Conservation (phyloP, 176 grass and related monocot genomes). For the Hsuehochloa calcarea region DNA sequence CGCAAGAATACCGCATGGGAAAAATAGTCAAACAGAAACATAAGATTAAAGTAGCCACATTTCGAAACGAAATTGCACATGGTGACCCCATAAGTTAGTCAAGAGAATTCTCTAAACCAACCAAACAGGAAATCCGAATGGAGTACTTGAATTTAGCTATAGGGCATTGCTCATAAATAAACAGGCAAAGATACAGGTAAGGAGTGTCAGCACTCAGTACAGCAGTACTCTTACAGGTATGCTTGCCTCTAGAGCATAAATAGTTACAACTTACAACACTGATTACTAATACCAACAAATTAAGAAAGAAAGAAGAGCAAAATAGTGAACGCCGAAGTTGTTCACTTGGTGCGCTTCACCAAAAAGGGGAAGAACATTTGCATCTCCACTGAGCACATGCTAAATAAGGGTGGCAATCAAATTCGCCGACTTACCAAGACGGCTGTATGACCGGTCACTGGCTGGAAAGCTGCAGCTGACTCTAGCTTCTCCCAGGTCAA, state of each 20-base stretch:
- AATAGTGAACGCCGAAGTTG: constrained; percentile 7
- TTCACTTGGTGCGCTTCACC: constrained; percentile 27
- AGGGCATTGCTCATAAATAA: constrained; percentile 25
- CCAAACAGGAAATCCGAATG: not conserved
- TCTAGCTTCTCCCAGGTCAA: constrained; percentile 72
- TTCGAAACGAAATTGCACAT: not conserved
- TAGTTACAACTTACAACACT: constrained; percentile 51
- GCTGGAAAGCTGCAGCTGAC: constrained; percentile 68
- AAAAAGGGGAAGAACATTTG: constrained; percentile 24
- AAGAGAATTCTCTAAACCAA: not conserved
- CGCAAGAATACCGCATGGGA: not conserved
- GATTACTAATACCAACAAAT: constrained; percentile 24
- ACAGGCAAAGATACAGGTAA: constrained; percentile 40
- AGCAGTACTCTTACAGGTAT: constrained; percentile 22
- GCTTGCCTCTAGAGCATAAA: constrained; percentile 44
- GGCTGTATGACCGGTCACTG: constrained; percentile 79
- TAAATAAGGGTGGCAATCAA: constrained; percentile 38
- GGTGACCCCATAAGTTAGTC: not conserved
- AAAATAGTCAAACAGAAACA: not conserved
- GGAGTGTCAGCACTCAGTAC: constrained; percentile 11
- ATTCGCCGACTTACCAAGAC: constrained; percentile 66
- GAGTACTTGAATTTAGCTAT: not conserved
- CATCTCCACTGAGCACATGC: not conserved
- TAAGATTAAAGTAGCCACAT: not conserved
- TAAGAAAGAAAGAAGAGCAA: not conserved